Evolutionary conservation across 2,329 filamentous ascomycete species (phyloP), one percentile per base, ranked within the genome.

Genomic region (Paraphoma chrysanthemicola): DNA sequence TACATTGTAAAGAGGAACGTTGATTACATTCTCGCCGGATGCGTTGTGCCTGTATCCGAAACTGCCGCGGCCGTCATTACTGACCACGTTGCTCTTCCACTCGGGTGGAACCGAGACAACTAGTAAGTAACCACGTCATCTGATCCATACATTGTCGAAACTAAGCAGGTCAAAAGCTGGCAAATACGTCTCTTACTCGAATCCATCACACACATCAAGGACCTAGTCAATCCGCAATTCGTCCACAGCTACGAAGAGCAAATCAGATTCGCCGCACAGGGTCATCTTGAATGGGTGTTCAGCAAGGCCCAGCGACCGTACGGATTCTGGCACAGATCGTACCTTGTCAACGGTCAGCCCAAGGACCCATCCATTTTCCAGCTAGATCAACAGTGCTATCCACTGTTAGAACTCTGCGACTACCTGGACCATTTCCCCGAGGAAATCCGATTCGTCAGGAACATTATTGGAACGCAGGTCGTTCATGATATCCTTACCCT

Each of bases 261-360:
- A 11, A 57, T 61, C 18, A 48, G 33, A 18, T 41, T 3, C 23
- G 36, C 46, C 5, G 54, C 43, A 6, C 49, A 46, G 33, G 51
- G 52, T 12, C 54, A 61, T 17, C 30, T 57, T 4, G 30, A 33
- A 12, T 61, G 58, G 58, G 58, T 61, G 3, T 57, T 55, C 39
- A 48, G 28, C 12, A 16, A 48, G 4, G 58, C 58, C 3, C 29
- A 61, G 48, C 44, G 58, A 10, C 54, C 58, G 9, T 41, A 57
- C 17, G 54, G 58, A 9, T 61, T 53, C 28, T 61, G 58, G 58
- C 58, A 61, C 39, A 45, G 58, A 12, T 61, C 58, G 31, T 61
- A 61, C 44, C 54, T 61, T 4, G 52, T 49, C 6, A 57, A 46
- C 16, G 54, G 54, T 10, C 33, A 48, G 8, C 58, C 58, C 11